Conservation (phyloP, 2,329 filamentous ascomycete genomes). For the Sporothrix brunneoviolacea region DNA sequence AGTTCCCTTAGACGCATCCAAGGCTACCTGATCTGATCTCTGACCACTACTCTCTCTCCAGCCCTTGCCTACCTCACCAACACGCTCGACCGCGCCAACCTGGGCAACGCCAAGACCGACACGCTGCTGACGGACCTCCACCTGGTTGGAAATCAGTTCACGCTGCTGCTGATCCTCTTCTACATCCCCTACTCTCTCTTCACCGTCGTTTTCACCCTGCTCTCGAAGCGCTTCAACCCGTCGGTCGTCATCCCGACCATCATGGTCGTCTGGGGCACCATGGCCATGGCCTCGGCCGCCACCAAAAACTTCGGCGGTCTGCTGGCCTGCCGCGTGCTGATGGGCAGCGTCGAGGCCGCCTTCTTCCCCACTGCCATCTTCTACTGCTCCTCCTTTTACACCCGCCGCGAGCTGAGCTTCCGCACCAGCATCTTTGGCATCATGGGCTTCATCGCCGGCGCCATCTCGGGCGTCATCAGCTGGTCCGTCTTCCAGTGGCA, state of each 20-base stretch:
- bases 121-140: constrained; percentile 46
- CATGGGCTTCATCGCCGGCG: constrained; percentile 29
- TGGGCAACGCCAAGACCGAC: constrained; percentile 47
- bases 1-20: too few species aligned
- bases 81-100: too few species aligned
- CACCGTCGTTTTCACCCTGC: constrained; percentile 56
- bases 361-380: constrained; percentile 63
- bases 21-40: too few species aligned
- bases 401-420: constrained; percentile 61
- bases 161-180: constrained; percentile 62
- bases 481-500: constrained; percentile 40
- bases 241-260: constrained; percentile 53
- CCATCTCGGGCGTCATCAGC: constrained; percentile 54
- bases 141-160: constrained; percentile 59
- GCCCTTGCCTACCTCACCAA: too few species aligned
- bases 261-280: constrained; percentile 61
- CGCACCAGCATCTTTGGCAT: constrained; percentile 57
- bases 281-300: constrained; percentile 53
- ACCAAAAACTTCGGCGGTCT: constrained; percentile 57
- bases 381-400: constrained; percentile 59
- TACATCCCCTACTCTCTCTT: constrained; percentile 68
- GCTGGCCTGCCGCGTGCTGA: constrained; percentile 61
- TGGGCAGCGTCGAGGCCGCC: constrained; percentile 61
- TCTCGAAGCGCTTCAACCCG: constrained; percentile 63
- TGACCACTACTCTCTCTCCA: too few species aligned